phyloP scores from a whole-genome alignment of 257 asterid species.

The Ophiorrhiza pumila region DNA sequence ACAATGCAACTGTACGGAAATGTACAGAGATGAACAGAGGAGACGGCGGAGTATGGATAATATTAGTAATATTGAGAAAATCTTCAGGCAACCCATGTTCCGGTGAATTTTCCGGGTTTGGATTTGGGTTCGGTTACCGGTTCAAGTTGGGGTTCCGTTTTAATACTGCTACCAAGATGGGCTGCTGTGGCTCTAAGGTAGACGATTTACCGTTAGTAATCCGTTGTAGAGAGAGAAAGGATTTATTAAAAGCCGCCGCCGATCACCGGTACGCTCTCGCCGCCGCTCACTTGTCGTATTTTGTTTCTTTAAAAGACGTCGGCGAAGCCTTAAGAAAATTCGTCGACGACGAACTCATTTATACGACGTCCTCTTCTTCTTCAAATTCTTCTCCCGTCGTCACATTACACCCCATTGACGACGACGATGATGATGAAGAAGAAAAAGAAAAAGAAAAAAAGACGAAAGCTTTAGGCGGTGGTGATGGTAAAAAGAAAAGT shows the following conservation, averaged over 20 bases:
- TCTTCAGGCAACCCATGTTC: constrained; percentile 1
- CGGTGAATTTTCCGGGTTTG: background rate
- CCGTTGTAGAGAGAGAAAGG: constrained; percentile 80
- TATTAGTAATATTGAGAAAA: background rate
- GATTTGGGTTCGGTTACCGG: constrained; percentile 11
- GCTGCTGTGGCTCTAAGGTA: constrained; percentile 77
- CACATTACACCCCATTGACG: constrained; percentile 52
- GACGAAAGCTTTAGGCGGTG: background rate
- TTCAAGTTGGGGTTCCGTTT: constrained; percentile 5
- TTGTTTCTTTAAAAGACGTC: constrained; percentile 71
- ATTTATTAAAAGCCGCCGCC: constrained; percentile 77
- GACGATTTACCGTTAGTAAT: constrained; percentile 70
- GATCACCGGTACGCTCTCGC: constrained; percentile 87
- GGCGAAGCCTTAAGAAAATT: constrained; percentile 88
- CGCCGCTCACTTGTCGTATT: constrained; percentile 85
- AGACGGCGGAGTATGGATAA: constrained; percentile 2
- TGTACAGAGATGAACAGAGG: constrained; percentile 23
- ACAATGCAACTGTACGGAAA: constrained; percentile 41
- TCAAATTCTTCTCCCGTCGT: constrained; percentile 71
- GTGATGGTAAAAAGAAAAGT: background rate
- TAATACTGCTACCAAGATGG: constrained; percentile 38
- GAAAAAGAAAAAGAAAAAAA: constrained; percentile 3
- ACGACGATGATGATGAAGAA: background rate
- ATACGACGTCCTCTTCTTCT: constrained; percentile 44
- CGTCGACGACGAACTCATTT: constrained; percentile 79